Conservation (phyloP, 805 yeast genomes). For the Isabelozyma rhagii region DNA sequence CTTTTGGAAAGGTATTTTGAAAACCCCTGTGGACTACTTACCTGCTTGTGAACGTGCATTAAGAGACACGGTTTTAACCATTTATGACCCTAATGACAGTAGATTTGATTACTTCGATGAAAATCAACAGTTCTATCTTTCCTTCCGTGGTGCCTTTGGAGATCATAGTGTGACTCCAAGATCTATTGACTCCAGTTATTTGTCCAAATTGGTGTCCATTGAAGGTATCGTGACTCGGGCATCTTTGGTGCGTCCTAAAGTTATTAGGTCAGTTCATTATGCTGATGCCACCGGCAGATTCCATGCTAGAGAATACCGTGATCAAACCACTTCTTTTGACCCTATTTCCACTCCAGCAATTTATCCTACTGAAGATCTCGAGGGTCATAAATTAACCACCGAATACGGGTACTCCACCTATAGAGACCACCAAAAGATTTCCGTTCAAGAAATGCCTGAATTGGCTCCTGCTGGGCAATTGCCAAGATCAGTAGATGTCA, state of each 20-base stretch:
- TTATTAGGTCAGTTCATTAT: constrained; percentile 78
- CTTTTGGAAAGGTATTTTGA: too few relatives aligned
- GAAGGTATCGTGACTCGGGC: constrained; percentile 94
- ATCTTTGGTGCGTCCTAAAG: constrained; percentile 71
- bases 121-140: too few relatives aligned
- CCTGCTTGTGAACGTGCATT: too few relatives aligned
- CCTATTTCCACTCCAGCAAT: constrained; percentile 88
- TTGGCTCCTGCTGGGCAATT: constrained; percentile 99
- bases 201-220: constrained; percentile 85
- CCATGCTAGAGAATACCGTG: constrained; percentile 95
- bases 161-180: too few relatives aligned
- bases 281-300: constrained; percentile 98
- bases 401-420: constrained; percentile 95
- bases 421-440: constrained; percentile 90
- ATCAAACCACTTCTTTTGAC: constrained; percentile 78
- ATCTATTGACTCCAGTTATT: constrained; percentile 30
- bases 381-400: constrained; percentile 80
- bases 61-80: too few relatives aligned
- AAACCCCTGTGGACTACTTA: too few relatives aligned
- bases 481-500: constrained; percentile 82
- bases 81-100: too few relatives aligned
- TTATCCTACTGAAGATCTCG: constrained; percentile 73
- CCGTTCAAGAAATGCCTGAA: constrained; percentile 88
- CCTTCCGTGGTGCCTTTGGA: too few relatives aligned
- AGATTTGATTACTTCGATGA: too few relatives aligned